Conservation (phyloP, 306 rosid genomes). For the Trifolium pratense region DNA sequence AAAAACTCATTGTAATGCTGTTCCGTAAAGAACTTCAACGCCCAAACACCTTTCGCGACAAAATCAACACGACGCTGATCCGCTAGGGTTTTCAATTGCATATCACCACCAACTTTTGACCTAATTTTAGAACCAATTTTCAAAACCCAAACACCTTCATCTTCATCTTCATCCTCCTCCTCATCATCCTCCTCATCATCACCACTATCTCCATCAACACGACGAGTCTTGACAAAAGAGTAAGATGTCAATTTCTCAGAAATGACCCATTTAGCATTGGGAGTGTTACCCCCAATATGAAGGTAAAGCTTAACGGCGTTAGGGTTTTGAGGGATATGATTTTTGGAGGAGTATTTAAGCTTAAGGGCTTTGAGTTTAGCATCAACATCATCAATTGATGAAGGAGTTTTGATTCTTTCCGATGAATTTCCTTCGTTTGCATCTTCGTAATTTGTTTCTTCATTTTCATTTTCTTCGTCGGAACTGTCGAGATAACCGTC, state of each 20-base stretch:
- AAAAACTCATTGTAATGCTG: constrained; percentile 65
- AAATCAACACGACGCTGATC: constrained; percentile 87
- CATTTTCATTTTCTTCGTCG: constrained; percentile 50
- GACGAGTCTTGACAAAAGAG: constrained; percentile 56
- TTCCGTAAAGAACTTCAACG: constrained; percentile 71
- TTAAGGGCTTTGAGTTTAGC: constrained; percentile 83
- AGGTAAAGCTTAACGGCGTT: constrained; percentile 86
- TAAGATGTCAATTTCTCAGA: constrained; percentile 74
- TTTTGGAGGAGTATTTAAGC: constrained; percentile 68
- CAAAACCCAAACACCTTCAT: constrained; percentile 68
- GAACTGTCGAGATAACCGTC: constrained; percentile 57
- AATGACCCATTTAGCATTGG: constrained; percentile 84
- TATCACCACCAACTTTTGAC: constrained; percentile 56
- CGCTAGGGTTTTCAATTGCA: constrained; percentile 69
- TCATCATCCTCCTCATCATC: constrained; percentile 43
- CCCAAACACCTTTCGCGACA: constrained; percentile 91
- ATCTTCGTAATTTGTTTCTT: constrained; percentile 54
- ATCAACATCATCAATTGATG: constrained; percentile 78
- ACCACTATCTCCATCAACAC: constrained; percentile 29
- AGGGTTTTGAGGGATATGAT: constrained; percentile 21
- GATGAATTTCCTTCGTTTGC: constrained; percentile 64
- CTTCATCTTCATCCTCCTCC: constrained; percentile 39
- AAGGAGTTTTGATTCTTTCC: constrained; percentile 55
- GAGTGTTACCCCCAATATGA: constrained; percentile 79
- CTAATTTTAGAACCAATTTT: constrained; percentile 70